Percentiles rank a stretch among this genome's conserved stretches.
phyloP scores from a whole-genome alignment of 2,329 filamentous ascomycete species.

The Colletotrichum tropicale region DNA sequence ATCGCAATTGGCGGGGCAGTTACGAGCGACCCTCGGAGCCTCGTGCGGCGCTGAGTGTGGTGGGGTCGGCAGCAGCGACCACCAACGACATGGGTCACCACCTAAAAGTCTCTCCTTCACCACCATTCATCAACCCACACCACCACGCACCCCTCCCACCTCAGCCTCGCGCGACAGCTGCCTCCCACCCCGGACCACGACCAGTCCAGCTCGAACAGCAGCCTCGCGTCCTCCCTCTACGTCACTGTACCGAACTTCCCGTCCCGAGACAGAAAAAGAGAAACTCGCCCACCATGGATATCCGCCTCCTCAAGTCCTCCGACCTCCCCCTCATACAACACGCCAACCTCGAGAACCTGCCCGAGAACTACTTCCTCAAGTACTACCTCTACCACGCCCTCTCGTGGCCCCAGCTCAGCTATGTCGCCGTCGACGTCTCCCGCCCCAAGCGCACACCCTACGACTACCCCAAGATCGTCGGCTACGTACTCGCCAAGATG shows the following conservation, averaged over 20 bases:
- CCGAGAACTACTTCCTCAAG: conserved; percentile 99
- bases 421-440: conserved; percentile 91
- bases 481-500: conserved; percentile 99
- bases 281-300: conserved; percentile 71
- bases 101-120: conserved; percentile 15
- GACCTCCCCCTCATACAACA: conserved; percentile 94
- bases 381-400: conserved; percentile 99
- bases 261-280: background rate
- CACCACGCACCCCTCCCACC: background rate
- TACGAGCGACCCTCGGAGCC: conserved; percentile 9
- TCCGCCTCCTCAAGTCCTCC: conserved; percentile 81
- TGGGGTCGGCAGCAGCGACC: conserved; percentile 6
- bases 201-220: background rate
- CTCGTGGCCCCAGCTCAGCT: conserved; percentile 96
- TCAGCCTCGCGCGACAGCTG: conserved; percentile 10
- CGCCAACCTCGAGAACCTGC: conserved; percentile 97
- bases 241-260: background rate
- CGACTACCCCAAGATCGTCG: conserved; percentile 96
- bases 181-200: background rate
- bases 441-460: conserved; percentile 78
- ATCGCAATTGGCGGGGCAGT: conserved; percentile 10
- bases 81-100: conserved; percentile 3
- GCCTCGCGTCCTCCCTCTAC: background rate
- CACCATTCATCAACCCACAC: background rate
- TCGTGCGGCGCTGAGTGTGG: conserved; percentile 2